Conservation (phyloP, 805 yeast species). For the Lachancea lanzarotensis region DNA sequence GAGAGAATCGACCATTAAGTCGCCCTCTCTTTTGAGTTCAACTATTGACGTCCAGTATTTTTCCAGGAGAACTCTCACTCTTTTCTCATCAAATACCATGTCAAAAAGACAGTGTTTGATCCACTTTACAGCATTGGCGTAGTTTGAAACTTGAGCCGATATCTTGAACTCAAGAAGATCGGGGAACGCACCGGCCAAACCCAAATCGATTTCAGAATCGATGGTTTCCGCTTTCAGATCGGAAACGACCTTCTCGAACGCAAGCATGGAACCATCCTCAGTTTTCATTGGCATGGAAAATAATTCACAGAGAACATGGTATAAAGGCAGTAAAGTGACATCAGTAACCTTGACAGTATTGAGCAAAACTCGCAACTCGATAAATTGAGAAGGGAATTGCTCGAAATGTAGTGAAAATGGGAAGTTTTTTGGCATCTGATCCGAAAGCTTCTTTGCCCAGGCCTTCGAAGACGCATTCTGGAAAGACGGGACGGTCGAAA, state of each 20-base stretch:
- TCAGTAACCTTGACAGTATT: constrained; percentile 44
- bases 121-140: constrained; percentile 71
- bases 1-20: constrained; percentile 58
- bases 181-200: constrained; percentile 53
- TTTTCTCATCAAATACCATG: constrained; percentile 62
- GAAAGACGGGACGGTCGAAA: constrained; percentile 49
- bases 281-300: constrained; percentile 65
- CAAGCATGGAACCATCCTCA: constrained; percentile 51
- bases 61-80: constrained; percentile 54
- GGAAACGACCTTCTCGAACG: constrained; percentile 73
- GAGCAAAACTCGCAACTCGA: constrained; percentile 59
- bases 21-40: constrained; percentile 36
- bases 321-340: constrained; percentile 50
- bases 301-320: constrained; percentile 58
- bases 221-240: constrained; percentile 69
- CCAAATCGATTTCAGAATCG: constrained; percentile 47
- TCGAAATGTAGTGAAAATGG: constrained; percentile 76
- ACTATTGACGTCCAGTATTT: constrained; percentile 36
- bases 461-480: constrained; percentile 31
- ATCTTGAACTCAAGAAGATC: constrained; percentile 62
- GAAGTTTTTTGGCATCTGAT: constrained; percentile 39
- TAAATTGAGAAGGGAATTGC: constrained; percentile 70
- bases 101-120: constrained; percentile 55
- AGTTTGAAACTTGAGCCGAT: constrained; percentile 55
- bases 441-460: constrained; percentile 22